Evolutionary conservation across 1,139 yeast species (phyloP), one percentile per base, ranked within the genome.

Genomic region (Scheffersomyces lignicola): DNA sequence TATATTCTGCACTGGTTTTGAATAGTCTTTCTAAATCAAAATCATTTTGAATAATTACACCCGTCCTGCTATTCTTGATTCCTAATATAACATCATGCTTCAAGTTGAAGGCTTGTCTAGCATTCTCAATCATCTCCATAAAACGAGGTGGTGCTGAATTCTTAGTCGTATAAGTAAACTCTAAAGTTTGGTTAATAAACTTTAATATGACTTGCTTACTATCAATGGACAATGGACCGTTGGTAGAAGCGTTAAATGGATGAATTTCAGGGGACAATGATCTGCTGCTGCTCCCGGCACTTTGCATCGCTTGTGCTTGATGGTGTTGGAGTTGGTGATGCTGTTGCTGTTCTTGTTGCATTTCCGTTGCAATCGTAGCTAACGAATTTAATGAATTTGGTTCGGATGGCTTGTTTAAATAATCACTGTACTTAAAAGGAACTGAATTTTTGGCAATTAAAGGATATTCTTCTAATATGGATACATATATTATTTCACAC

Each of bases 71-170:
- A 32, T 57, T 49, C 30, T 43, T 47, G 13, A 61, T 40, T 12
- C 54, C 55, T 15, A 59, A 35, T 5, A 54, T 49, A 15, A 48
- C 45, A 29, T 47, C 43, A 15, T 43, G 41, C 1, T 57, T 44
- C 53, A 46, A 75, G 62, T 75, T 73, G 56, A 86, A 86, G 11
- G 88, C 89, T 35, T 70, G 65, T 41, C 77, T 76, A 14, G 86
- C 87, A 52, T 85, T 85, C 37, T 83, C 85, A 14, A 84, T 52
- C 14, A 86, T 60, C 52, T 86, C 95, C 12, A 73, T 49, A 39
- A 76, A 64, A 5, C 84, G 78, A 5, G 90, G 95, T 2, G 89
- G 81, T 0, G 90, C 80, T 10, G 80, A 74, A 34, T 73, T 73
- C 17, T 61, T 54, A 4, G 76, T 70, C n/a, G 82, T 74, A 54